These are phyloP conservation scores for Cyberlindnera misumaiensis DNA, from an alignment of 805 yeast genomes.

Conservation along the genomic window DNA sequence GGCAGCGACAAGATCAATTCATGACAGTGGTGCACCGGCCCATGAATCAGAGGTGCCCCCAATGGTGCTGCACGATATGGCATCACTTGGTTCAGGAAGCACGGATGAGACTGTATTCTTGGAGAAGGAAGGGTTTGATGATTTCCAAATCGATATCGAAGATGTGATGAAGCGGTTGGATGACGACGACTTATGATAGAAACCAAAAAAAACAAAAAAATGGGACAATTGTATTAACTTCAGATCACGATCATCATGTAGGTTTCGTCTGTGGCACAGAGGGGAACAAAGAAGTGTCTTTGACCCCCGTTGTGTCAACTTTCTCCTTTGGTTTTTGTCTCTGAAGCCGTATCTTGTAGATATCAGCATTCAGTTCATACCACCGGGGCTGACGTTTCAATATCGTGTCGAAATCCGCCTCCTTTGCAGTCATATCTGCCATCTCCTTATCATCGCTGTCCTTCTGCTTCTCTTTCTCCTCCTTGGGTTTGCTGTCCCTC, in stretches of 20 bases:
- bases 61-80: too few relatives aligned
- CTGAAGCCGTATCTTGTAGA: slow-evolving; percentile 33
- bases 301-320: slow-evolving; percentile 21
- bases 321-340: slow-evolving; percentile 14
- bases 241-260: background rate
- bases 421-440: slow-evolving; percentile 6
- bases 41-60: too few relatives aligned
- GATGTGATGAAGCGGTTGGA: slow-evolving; percentile 1
- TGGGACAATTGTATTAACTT: background rate
- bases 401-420: slow-evolving; percentile 7
- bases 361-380: slow-evolving; percentile 31
- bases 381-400: slow-evolving; percentile 29
- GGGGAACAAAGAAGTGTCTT: slow-evolving; percentile 28
- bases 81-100: too few relatives aligned
- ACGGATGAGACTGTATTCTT: background rate
- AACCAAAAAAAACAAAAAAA: too few relatives aligned
- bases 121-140: background rate
- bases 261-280: slow-evolving; percentile 17
- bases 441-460: slow-evolving; percentile 14
- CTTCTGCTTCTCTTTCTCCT: slow-evolving; percentile 12
- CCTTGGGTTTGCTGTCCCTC: slow-evolving; percentile 7
- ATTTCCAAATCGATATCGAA: background rate
- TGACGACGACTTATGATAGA: background rate
- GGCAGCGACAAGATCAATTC: too few relatives aligned
- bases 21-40: too few relatives aligned